Evolutionary conservation across 495 filamentous ascomycete species (phyloP).

Genomic region (Lasiosphaeria ovina): DNA sequence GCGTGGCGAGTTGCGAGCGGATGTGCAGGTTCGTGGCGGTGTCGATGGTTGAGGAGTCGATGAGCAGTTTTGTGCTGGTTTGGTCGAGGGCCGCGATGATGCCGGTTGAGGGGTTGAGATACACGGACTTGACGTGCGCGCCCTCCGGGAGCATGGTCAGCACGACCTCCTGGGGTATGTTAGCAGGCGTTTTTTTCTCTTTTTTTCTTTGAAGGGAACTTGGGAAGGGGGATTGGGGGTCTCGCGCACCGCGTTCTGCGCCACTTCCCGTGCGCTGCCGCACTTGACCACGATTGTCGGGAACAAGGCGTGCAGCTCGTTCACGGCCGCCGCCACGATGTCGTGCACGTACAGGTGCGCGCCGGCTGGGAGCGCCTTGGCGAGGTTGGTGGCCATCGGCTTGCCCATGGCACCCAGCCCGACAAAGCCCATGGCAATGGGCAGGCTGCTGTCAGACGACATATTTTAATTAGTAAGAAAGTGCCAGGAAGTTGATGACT

Average conservation of each 20-base stretch:
- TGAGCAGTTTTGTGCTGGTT: slow-evolving; percentile 27
- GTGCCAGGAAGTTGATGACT: too few species aligned
- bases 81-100: slow-evolving; percentile 23
- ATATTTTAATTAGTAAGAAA: background rate
- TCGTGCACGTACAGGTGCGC: slow-evolving; percentile 45
- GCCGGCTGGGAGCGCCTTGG: slow-evolving; percentile 35
- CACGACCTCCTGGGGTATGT: slow-evolving; percentile 25
- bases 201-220: background rate
- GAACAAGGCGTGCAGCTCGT: slow-evolving; percentile 33
- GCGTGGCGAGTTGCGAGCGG: slow-evolving; percentile 23
- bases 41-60: slow-evolving; percentile 46
- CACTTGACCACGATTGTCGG: slow-evolving; percentile 11
- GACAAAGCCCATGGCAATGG: slow-evolving; percentile 15
- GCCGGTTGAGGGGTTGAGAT: slow-evolving; percentile 32
- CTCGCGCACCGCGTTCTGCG: slow-evolving; percentile 12
- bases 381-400: slow-evolving; percentile 49
- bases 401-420: slow-evolving; percentile 40
- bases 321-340: slow-evolving; percentile 34
- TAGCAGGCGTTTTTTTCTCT: background rate
- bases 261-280: slow-evolving; percentile 17
- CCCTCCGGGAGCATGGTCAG: slow-evolving; percentile 43
- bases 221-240: background rate
- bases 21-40: slow-evolving; percentile 26
- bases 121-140: slow-evolving; percentile 37
- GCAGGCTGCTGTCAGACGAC: slow-evolving; percentile 25